These are phyloP conservation scores for Oryza glaberrima DNA, from an alignment of 176 grass and related monocot genomes.

Conservation along the genomic window DNA sequence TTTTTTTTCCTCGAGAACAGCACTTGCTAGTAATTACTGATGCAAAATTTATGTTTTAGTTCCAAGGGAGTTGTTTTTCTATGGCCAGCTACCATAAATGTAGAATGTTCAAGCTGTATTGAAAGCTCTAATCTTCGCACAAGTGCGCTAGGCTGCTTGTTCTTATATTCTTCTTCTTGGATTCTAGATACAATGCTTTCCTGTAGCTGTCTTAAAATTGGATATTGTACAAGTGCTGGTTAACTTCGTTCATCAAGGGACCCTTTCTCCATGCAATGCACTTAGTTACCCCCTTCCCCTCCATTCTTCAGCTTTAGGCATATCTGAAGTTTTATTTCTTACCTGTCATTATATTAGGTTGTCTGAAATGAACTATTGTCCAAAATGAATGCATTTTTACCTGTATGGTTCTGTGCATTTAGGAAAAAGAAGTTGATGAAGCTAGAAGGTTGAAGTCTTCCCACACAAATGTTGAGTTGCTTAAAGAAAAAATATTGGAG, in stretches of 20 bases:
- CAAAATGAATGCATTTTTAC: slow-evolving; percentile 30
- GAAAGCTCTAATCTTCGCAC: slow-evolving; percentile 34
- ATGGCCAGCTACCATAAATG: slow-evolving; percentile 22
- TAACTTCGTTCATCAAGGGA: slow-evolving; percentile 9
- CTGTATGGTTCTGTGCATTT: slow-evolving; percentile 37
- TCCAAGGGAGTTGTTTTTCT: slow-evolving; percentile 29
- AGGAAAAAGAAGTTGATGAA: slow-evolving; percentile 92
- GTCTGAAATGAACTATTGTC: slow-evolving; percentile 3
- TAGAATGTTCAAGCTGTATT: neutral
- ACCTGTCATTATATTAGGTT: neutral
- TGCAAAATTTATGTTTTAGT: slow-evolving; percentile 23
- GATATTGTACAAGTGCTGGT: slow-evolving; percentile 16
- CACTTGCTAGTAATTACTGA: too few species aligned
- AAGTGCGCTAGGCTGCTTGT: neutral
- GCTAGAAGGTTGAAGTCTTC: slow-evolving; percentile 85
- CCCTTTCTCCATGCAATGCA: neutral
- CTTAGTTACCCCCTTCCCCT: neutral
- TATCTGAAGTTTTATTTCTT: slow-evolving; percentile 5
- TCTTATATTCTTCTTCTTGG: neutral
- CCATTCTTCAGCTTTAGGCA: slow-evolving; percentile 20
- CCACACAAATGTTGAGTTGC: slow-evolving; percentile 76
- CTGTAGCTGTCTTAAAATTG: slow-evolving; percentile 19
- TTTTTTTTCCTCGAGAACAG: too few species aligned
- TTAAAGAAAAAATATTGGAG: slow-evolving; percentile 93
- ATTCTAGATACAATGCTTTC: neutral